phyloP scores from a whole-genome alignment of 495 filamentous ascomycete species.

The Aspergillus saccharolyticus region DNA sequence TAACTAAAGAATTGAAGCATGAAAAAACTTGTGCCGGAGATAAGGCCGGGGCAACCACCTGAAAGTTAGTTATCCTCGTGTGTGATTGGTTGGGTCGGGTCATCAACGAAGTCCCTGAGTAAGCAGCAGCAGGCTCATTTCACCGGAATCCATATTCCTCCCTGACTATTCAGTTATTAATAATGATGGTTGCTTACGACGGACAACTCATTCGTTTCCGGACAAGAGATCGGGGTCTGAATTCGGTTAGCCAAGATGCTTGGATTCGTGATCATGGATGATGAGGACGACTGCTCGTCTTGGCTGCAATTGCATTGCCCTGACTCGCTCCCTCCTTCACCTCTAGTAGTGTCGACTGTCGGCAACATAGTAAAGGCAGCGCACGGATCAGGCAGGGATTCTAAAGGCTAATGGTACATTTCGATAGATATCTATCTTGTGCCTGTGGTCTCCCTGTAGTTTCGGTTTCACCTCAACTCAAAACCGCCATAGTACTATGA shows the following conservation, averaged over 20 bases:
- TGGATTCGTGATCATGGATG: background rate
- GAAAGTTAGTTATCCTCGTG: background rate
- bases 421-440: background rate
- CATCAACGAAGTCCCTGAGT: background rate
- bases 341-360: no score
- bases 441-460: no score
- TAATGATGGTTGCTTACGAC: background rate
- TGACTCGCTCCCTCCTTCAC: no score
- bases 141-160: slow-evolving; percentile 3
- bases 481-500: no score
- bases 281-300: background rate
- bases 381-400: background rate
- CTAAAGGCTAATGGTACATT: background rate
- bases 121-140: background rate
- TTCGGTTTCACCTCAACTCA: no score
- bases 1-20: background rate
- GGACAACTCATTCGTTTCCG: background rate
- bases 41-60: background rate
- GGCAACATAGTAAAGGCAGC: no score
- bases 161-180: background rate
- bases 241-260: background rate
- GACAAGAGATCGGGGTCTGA: background rate
- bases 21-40: background rate
- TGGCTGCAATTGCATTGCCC: no score
- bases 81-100: background rate